These are phyloP conservation scores for Mycena albidolilacea DNA, from an alignment of 768 basidiomycete genomes.

Conservation along the genomic window DNA sequence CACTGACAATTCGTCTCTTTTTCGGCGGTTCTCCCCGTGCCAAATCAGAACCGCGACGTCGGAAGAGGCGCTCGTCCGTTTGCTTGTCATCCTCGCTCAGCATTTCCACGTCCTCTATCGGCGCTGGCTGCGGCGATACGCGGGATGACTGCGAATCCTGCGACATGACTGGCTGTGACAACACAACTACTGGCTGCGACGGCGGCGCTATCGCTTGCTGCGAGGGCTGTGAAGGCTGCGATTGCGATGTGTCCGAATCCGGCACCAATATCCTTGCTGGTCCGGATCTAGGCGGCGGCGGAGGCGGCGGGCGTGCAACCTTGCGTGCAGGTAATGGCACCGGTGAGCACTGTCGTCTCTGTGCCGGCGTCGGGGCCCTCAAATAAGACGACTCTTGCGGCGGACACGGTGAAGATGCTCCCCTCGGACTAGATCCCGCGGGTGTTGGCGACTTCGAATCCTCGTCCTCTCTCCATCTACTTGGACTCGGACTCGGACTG, in stretches of 20 bases:
- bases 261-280: constrained; percentile 65
- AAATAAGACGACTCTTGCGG: constrained; percentile 42
- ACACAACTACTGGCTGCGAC: constrained; percentile 41
- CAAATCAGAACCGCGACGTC: constrained; percentile 2
- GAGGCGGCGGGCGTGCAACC: constrained; percentile 60
- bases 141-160: constrained; percentile 23
- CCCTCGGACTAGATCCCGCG: neutral
- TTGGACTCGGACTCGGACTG: constrained; percentile 15
- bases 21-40: constrained; percentile 20
- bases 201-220: neutral
- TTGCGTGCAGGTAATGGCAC: constrained; percentile 52
- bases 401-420: neutral
- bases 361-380: constrained; percentile 53
- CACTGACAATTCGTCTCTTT: neutral
- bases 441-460: constrained; percentile 20
- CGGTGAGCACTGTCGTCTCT: constrained; percentile 36
- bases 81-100: constrained; percentile 35
- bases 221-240: constrained; percentile 44
- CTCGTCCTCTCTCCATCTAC: neutral
- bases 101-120: constrained; percentile 15
- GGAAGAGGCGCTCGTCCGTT: constrained; percentile 19
- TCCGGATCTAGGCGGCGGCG: constrained; percentile 49
- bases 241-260: constrained; percentile 67
- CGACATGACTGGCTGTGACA: constrained; percentile 47
- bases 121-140: neutral